A percentile compares a stretch with the other conserved stretches of the same genome.
phyloP scores from a whole-genome alignment of 2,329 filamentous ascomycete genomes.

The Cytospora piceicola region DNA sequence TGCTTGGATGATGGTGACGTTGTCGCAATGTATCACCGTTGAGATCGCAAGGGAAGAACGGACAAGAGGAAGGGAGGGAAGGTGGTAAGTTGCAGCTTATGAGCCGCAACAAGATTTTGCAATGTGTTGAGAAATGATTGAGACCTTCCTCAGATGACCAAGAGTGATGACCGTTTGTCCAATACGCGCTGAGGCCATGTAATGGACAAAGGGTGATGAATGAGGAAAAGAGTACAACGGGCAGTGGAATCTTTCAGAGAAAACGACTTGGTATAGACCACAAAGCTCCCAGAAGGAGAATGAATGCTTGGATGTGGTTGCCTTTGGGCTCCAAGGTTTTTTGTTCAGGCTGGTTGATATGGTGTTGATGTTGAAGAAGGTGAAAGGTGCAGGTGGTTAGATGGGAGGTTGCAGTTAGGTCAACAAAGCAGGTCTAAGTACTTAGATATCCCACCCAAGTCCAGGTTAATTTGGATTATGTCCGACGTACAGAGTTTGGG shows the following conservation, averaged over 20 bases:
- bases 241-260: neutral
- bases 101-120: neutral
- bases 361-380: neutral
- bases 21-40: neutral
- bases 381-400: conserved; percentile 4
- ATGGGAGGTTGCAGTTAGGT: neutral
- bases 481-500: neutral
- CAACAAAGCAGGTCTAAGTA: neutral
- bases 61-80: neutral
- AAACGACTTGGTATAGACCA: neutral
- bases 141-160: neutral
- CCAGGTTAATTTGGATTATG: neutral
- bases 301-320: neutral
- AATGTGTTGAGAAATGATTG: neutral
- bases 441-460: neutral
- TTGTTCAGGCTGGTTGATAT: neutral
- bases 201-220: neutral
- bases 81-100: neutral
- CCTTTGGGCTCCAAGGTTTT: neutral
- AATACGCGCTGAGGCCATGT: neutral
- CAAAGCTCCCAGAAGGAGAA: neutral
- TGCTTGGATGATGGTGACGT: neutral
- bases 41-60: neutral
- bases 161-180: neutral
- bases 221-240: neutral